Base-by-base conservation (phyloP, 805 yeast genomes). In the Yarrowia phangngaensis region DNA sequence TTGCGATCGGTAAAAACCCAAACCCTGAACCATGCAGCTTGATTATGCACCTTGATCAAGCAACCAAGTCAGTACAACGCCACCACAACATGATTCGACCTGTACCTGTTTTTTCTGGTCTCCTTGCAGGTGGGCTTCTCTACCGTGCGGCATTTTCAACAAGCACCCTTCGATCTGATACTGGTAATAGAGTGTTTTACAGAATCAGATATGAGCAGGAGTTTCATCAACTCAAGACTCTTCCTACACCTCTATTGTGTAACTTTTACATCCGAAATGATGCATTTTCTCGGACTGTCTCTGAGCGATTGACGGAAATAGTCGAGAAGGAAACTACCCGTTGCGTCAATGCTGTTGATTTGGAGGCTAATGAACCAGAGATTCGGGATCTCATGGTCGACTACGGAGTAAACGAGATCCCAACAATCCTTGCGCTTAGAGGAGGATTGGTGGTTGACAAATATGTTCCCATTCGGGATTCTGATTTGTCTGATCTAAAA, bases 191-290 rank as follows among this genome's bases (percentile, higher is more conserved):
- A 20, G 67, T 74, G 22, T 76, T 73, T 54, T 60, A 72, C n/a
- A 74, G 80, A 28, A 68, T 85, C 14, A 69, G 80, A 53, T 70
- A 74, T 50, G 73, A 74, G 15, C 65, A 70, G 46, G 95, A 86
- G 56, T 64, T 86, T 34, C 78, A 80, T 46, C 73, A 74, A 26
- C 60, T 79, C 22, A 62, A 69, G 20, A 64, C 62, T 31, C 67
- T 73, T 49, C 73, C 76, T 51, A 72, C 74, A 32, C 92, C 94
- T 1, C 64, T 84, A 50, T 63, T 85, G 35, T 69, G 84, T 57
- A 82, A 85, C 62, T 86, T 86, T 65, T 83, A 88, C 1, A 68
- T 75, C 32, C 60, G 78, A 50, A 86, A 86, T 8, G 86, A 82
- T 56, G 68, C 73, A 3, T 68, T 73, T 17, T 78, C 82, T 53